phyloP scores from a whole-genome alignment of 2,329 filamentous ascomycete species.

The Tolypocladium guangdongense region DNA sequence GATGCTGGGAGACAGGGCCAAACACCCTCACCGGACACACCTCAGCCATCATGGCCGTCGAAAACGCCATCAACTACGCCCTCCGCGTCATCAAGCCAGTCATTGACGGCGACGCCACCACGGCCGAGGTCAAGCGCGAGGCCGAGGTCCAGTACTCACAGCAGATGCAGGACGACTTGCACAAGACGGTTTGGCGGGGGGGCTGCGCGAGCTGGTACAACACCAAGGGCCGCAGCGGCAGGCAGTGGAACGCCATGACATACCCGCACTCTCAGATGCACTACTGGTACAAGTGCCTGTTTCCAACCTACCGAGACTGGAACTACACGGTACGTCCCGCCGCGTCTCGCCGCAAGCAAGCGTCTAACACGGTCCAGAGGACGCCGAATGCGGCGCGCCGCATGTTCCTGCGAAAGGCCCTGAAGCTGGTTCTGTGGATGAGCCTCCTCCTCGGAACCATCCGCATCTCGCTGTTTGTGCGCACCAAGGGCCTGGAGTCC shows the following conservation, averaged over 20 bases:
- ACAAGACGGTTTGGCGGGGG: slow-evolving; percentile 22
- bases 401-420: not conserved
- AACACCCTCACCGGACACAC: slow-evolving; percentile 53
- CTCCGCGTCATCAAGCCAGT: slow-evolving; percentile 45
- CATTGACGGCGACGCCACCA: slow-evolving; percentile 20
- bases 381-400: not conserved
- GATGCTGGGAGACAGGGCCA: slow-evolving; percentile 27
- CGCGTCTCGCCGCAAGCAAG: too few relatives aligned
- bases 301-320: slow-evolving; percentile 22
- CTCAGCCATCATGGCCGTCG: slow-evolving; percentile 46
- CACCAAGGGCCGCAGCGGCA: slow-evolving; percentile 10
- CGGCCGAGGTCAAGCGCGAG: slow-evolving; percentile 19
- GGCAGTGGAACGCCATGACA: slow-evolving; percentile 21
- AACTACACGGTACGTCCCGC: slow-evolving; percentile 17
- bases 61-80: slow-evolving; percentile 50
- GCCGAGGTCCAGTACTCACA: slow-evolving; percentile 23
- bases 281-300: slow-evolving; percentile 25
- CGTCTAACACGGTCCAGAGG: not conserved
- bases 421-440: slow-evolving; percentile 1
- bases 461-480: not conserved
- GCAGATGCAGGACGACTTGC: slow-evolving; percentile 19
- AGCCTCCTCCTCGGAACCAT: not conserved
- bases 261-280: slow-evolving; percentile 24
- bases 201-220: slow-evolving; percentile 28
- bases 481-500: not conserved